These are phyloP conservation scores for Aspergillus pseudotamarii DNA, from an alignment of 2,329 filamentous ascomycete species.

Conservation along the genomic window DNA sequence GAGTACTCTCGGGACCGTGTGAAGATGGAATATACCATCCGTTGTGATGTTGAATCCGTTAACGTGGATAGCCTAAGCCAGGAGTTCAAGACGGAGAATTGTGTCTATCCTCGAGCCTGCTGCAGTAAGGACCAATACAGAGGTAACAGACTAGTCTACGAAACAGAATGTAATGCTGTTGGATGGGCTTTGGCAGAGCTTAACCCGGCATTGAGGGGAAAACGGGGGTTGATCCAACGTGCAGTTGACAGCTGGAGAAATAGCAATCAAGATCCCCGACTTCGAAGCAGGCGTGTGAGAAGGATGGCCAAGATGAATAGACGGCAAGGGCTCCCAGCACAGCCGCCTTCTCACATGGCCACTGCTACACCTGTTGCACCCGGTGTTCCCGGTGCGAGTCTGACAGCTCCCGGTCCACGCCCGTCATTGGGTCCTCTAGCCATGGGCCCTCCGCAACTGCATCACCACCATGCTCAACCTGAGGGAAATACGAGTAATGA, in stretches of 20 bases:
- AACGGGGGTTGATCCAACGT: slow-evolving; percentile 92
- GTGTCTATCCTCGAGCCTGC: slow-evolving; percentile 94
- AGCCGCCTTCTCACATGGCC: slow-evolving; percentile 66
- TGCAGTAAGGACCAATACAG: slow-evolving; percentile 95
- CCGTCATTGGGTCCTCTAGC: slow-evolving; percentile 59
- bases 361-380: slow-evolving; percentile 62
- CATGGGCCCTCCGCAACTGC: slow-evolving; percentile 68
- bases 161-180: slow-evolving; percentile 99
- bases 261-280: slow-evolving; percentile 92
- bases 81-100: slow-evolving; percentile 98
- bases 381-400: slow-evolving; percentile 63
- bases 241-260: slow-evolving; percentile 99
- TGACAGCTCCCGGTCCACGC: slow-evolving; percentile 50
- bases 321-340: slow-evolving; percentile 71
- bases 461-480: slow-evolving; percentile 74
- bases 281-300: slow-evolving; percentile 87
- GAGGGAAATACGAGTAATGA: slow-evolving; percentile 65
- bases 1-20: slow-evolving; percentile 96
- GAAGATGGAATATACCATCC: slow-evolving; percentile 99
- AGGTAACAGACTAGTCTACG: slow-evolving; percentile 92
- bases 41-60: slow-evolving; percentile 96
- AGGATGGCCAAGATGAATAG: slow-evolving; percentile 96
- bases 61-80: slow-evolving; percentile 80
- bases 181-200: slow-evolving; percentile 97
- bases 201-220: slow-evolving; percentile 87